phyloP scores from a whole-genome alignment of 495 filamentous ascomycete species.

The Aspergillus hancockii region DNA sequence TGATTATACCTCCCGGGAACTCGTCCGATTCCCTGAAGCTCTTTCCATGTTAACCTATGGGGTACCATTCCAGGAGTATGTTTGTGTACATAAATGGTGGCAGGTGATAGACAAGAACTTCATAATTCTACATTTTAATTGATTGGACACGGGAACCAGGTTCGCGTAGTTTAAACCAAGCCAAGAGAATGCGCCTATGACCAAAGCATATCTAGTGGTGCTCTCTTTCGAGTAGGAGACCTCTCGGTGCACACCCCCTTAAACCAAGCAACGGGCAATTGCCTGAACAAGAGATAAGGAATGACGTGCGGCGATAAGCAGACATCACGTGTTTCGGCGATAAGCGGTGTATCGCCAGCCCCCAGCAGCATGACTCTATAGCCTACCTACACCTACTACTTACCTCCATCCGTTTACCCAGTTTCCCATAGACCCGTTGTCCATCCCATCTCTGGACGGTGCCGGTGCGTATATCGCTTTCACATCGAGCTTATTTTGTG shows the following conservation, averaged over 20 bases:
- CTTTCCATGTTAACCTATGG: slow-evolving; percentile 10
- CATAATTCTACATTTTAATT: slow-evolving; percentile 15
- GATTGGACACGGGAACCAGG: background rate
- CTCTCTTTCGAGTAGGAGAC: too few relatives aligned
- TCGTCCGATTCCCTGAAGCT: slow-evolving; percentile 25
- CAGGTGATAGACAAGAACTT: slow-evolving; percentile 21
- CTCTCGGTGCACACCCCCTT: too few relatives aligned
- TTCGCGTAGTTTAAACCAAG: too few relatives aligned
- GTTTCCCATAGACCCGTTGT: background rate
- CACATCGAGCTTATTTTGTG: background rate
- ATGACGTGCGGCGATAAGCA: background rate
- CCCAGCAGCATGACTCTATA: slow-evolving; percentile 1
- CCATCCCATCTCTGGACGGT: background rate
- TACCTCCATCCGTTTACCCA: background rate
- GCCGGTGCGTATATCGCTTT: background rate
- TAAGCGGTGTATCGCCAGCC: slow-evolving; percentile 27
- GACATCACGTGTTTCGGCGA: slow-evolving; percentile 30
- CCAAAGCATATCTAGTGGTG: too few relatives aligned
- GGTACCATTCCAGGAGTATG: slow-evolving; percentile 11
- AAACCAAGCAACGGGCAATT: too few relatives aligned
- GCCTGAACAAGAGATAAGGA: background rate
- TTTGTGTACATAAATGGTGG: slow-evolving; percentile 31
- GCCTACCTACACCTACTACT: slow-evolving; percentile 1
- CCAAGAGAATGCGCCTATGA: too few relatives aligned
- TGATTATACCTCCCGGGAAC: slow-evolving; percentile 40